Evolutionary conservation across 2,329 filamentous ascomycete genomes (phyloP), one percentile per base, ranked within the genome.

Genomic region (Aspergillus neoniger): DNA sequence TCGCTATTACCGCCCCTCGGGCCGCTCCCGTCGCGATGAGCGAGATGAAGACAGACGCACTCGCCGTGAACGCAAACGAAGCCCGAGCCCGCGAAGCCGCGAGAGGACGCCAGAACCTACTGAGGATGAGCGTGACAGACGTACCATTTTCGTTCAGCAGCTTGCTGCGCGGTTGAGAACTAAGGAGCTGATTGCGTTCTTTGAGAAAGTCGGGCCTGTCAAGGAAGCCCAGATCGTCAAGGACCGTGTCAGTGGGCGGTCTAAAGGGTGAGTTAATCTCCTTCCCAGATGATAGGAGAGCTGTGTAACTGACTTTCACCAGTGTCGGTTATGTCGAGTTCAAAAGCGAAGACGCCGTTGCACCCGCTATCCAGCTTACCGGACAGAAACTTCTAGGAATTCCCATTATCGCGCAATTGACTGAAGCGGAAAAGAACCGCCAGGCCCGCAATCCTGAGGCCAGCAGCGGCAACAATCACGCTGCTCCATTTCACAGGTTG

Each of bases 261-360:
- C 93, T 64, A 99, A 99, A 84, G 95, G 95, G 94, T 96, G 83
- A 74, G 90, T 76, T 49, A 62, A 56, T 53, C 44, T 15, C 47
- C 15, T 53, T 61, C 70, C 10, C 17, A 15, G 12, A 36, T 8
- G 12, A 44, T 32, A 1, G 6, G 41, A 8, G 9, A 54, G 23
- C 23, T 57, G 25, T 36, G 52, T 21, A 9, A 9, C 59, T 67
- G 57, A 67, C 57, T 59, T n/a, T 65, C 21, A 36, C 5, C 61
- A 98, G 95, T 79, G 95, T 99, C 78, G 95, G 96, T 76, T 99
- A 99, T 74, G 96, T 99, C 82, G 95, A 99, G 83, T 99, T 99
- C 80, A 96, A 93, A 77, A 88, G 91, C 74, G 94, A 98, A 85
- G 92, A 96, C 71, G 96, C 93, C 69, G 94, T 99, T 70, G 85